Evolutionary conservation across 768 basidiomycete species (phyloP).

Genomic region (Amanita exitialis): DNA sequence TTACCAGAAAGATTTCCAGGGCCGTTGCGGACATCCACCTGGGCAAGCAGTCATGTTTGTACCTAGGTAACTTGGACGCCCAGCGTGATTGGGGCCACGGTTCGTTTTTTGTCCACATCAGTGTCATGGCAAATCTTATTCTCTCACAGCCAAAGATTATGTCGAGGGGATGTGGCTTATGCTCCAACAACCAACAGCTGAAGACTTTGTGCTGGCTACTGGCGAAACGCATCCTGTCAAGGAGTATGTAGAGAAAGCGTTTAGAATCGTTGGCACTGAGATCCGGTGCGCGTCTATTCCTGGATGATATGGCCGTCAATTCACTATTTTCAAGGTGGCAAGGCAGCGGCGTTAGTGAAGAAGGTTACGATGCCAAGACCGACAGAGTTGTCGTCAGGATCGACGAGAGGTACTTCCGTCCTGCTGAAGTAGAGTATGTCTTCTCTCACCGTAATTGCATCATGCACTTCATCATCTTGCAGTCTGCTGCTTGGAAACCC

Average conservation of each 20-base stretch:
- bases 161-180: constrained; percentile 98
- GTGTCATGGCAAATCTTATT: not conserved
- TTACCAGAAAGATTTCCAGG: constrained; percentile 89
- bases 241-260: constrained; percentile 88
- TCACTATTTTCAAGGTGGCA: constrained; percentile 48
- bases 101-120: constrained; percentile 22
- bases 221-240: constrained; percentile 94
- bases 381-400: constrained; percentile 72
- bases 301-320: not conserved
- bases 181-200: constrained; percentile 75
- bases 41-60: constrained; percentile 84
- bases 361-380: constrained; percentile 62
- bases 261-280: constrained; percentile 53
- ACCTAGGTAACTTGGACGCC: constrained; percentile 91
- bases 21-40: constrained; percentile 88
- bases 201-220: constrained; percentile 93
- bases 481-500: constrained; percentile 85
- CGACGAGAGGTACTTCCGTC: constrained; percentile 88
- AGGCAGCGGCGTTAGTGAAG: constrained; percentile 64
- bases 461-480: constrained; percentile 2
- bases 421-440: constrained; percentile 88
- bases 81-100: constrained; percentile 98
- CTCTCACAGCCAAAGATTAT: constrained; percentile 63
- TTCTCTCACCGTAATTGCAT: not conserved
- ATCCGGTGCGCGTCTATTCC: constrained; percentile 40